Conservation (phyloP, 2,329 filamentous ascomycete genomes). For the Blastomyces parvus region DNA sequence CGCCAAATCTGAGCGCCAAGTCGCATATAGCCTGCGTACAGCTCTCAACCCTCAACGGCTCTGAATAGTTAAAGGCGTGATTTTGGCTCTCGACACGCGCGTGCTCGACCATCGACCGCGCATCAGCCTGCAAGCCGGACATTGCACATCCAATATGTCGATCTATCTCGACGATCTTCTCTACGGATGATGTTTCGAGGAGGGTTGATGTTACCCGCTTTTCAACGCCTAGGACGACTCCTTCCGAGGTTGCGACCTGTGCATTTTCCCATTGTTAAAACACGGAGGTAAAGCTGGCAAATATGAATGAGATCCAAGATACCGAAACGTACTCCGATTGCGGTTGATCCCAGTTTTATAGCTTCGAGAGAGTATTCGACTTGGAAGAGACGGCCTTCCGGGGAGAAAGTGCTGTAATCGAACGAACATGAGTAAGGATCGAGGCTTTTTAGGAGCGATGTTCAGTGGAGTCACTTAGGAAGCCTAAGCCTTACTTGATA, state of each 20-base stretch:
- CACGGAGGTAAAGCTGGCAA: not conserved
- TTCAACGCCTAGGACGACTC: conserved; percentile 93
- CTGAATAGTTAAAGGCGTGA: conserved; percentile 96
- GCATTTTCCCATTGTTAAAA: conserved; percentile 12
- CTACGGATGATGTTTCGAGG: conserved; percentile 92
- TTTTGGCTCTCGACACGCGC: conserved; percentile 95
- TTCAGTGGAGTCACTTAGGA: conserved; percentile 11
- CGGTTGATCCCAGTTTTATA: conserved; percentile 97
- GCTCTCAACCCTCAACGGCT: conserved; percentile 89
- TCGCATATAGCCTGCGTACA: conserved; percentile 99
- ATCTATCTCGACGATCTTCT: conserved; percentile 99
- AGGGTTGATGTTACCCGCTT: conserved; percentile 97
- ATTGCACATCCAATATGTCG: conserved; percentile 98
- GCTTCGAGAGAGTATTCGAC: conserved; percentile 99
- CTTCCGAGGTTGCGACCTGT: conserved; percentile 79
- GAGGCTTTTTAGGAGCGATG: conserved; percentile 8
- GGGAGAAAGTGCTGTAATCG: conserved; percentile 80
- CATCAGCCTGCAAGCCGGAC: conserved; percentile 94
- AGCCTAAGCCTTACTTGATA: conserved; percentile 69
- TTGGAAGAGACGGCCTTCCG: conserved; percentile 98
- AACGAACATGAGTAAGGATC: conserved; percentile 19
- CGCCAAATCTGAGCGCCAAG: conserved; percentile 87
- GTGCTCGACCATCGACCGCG: conserved; percentile 95
- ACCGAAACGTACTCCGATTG: conserved; percentile 64
- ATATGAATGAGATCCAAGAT: not conserved